phyloP scores from a whole-genome alignment of 306 rosid genomes.

The Sphenostylis stenocarpa region DNA sequence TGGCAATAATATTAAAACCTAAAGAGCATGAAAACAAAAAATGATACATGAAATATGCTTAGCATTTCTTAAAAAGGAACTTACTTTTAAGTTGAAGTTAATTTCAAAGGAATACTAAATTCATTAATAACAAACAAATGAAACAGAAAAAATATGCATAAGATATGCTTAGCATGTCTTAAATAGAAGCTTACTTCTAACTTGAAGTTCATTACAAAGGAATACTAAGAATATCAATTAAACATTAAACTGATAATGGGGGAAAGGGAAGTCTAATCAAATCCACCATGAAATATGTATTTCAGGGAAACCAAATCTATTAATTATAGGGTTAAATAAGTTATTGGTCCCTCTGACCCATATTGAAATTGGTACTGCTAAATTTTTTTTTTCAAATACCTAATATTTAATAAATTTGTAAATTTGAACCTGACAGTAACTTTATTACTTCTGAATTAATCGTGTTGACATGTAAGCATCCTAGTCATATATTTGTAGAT shows the following conservation, averaged over 20 bases:
- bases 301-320: not conserved
- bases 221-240: constrained; percentile 14
- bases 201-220: constrained; percentile 6
- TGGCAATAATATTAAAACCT: constrained; percentile 89
- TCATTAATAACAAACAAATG: not conserved
- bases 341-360: too few species aligned
- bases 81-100: not conserved
- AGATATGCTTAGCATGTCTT: constrained; percentile 8
- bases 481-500: too few species aligned
- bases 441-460: too few species aligned
- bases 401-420: too few species aligned
- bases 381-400: too few species aligned
- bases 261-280: not conserved
- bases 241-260: not conserved
- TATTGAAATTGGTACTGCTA: too few species aligned
- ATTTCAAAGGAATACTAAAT: constrained; percentile 19
- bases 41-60: not conserved
- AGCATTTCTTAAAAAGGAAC: not conserved
- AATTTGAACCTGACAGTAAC: too few species aligned
- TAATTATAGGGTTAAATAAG: not conserved
- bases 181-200: not conserved
- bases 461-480: too few species aligned
- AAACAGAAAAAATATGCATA: not conserved
- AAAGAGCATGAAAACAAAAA: constrained; percentile 31
- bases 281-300: not conserved